A percentile compares a stretch with the other conserved stretches of the same genome.
Conservation (phyloP, 2,329 filamentous ascomycete species). For the Phyllachora maydis region DNA sequence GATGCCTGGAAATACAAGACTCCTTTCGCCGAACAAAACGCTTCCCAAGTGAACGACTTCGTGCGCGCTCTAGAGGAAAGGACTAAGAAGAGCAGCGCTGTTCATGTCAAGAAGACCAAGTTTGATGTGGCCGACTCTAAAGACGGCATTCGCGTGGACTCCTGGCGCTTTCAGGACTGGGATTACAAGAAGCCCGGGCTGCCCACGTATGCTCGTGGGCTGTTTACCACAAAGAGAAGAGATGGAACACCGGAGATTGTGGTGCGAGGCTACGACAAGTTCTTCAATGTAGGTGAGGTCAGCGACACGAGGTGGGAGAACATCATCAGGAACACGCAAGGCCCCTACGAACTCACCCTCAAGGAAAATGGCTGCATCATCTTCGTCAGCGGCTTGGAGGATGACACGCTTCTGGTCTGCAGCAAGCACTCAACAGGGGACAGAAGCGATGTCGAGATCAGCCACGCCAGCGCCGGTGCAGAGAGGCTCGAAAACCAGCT, state of each 20-base stretch:
- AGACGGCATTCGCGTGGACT: slow-evolving; percentile 52
- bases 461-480: slow-evolving; percentile 74
- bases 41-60: slow-evolving; percentile 43
- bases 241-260: slow-evolving; percentile 55
- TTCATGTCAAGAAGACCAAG: slow-evolving; percentile 56
- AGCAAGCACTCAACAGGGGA: slow-evolving; percentile 93
- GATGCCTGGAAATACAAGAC: slow-evolving; percentile 17
- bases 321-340: slow-evolving; percentile 54
- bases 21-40: slow-evolving; percentile 51
- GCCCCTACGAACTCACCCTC: slow-evolving; percentile 85
- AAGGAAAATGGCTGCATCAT: slow-evolving; percentile 99
- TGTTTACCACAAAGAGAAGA: slow-evolving; percentile 65
- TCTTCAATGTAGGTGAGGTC: slow-evolving; percentile 87
- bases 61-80: slow-evolving; percentile 39
- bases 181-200: slow-evolving; percentile 80
- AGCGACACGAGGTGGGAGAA: slow-evolving; percentile 63
- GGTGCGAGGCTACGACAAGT: slow-evolving; percentile 90
- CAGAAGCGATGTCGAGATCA: slow-evolving; percentile 48
- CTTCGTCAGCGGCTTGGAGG: slow-evolving; percentile 80
- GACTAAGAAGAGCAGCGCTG: slow-evolving; percentile 29
- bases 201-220: slow-evolving; percentile 78
- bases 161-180: slow-evolving; percentile 88
- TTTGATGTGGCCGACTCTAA: slow-evolving; percentile 46
- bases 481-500: slow-evolving; percentile 66
- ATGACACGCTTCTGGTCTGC: slow-evolving; percentile 82